A percentile compares a stretch with the other conserved stretches of the same genome.
Evolutionary conservation across 192 early-diverging fungal species (phyloP).

Genomic region (Phlyctochytrium bullatum): DNA sequence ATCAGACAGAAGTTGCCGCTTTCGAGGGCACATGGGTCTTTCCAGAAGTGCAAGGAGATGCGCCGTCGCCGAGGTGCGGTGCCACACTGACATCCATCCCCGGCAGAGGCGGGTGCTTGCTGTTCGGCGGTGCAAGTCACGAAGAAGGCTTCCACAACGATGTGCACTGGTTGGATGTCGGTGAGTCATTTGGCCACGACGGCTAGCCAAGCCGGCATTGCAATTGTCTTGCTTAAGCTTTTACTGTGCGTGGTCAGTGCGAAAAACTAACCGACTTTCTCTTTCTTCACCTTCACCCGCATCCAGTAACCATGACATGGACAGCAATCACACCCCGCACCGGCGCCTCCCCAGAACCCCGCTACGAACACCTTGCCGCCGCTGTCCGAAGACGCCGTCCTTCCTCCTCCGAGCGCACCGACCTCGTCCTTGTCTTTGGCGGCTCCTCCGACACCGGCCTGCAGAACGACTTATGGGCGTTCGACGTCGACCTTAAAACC

Average conservation of each 20-base stretch:
- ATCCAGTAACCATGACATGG: not conserved
- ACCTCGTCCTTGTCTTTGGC: constrained; percentile 28
- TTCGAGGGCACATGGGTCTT: not conserved
- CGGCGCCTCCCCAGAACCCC: constrained; percentile 17
- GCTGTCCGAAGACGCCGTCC: constrained; percentile 9
- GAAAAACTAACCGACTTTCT: no score
- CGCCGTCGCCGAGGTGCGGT: constrained; percentile 37
- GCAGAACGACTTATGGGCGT: constrained; percentile 33
- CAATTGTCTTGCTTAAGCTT: no score
- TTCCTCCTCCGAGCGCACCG: not conserved
- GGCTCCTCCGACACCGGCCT: constrained; percentile 32
- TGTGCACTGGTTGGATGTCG: constrained; percentile 24
- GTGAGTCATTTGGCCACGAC: constrained; percentile 8
- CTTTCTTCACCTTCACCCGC: not conserved
- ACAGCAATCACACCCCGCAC: not conserved
- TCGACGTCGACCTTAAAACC: constrained; percentile 26
- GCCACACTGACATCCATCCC: constrained; percentile 26
- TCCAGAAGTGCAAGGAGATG: not conserved
- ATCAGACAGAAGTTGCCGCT: no score
- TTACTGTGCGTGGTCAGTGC: no score
- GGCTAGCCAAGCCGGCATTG: not conserved
- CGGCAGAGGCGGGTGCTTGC: constrained; percentile 5
- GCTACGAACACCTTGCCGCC: constrained; percentile 34
- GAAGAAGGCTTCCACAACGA: constrained; percentile 36
- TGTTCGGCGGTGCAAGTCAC: constrained; percentile 43